Conservation (phyloP, 2,329 filamentous ascomycete genomes). For the Helotiales sp. region DNA sequence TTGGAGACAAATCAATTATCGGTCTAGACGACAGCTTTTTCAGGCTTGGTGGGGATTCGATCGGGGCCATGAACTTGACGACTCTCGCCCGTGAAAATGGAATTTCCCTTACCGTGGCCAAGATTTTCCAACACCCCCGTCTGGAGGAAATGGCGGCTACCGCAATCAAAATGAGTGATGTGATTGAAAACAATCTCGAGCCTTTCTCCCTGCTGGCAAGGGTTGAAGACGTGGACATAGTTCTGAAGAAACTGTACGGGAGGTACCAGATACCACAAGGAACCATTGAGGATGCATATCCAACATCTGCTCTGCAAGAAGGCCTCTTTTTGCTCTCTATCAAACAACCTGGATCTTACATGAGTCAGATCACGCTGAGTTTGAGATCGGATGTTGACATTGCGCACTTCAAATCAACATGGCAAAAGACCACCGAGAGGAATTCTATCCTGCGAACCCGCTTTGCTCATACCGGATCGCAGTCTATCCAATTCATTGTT, state of each 20-base stretch:
- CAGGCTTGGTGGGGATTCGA: conserved; percentile 44
- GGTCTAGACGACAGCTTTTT: conserved; percentile 46
- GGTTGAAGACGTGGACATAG: neutral
- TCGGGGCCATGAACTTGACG: conserved; percentile 50
- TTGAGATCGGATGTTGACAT: neutral
- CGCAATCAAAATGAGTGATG: neutral
- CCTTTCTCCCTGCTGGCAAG: conserved; percentile 5
- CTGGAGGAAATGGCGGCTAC: conserved; percentile 1
- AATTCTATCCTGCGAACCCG: conserved; percentile 8
- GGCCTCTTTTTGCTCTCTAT: conserved; percentile 8
- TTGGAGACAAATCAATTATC: conserved; percentile 10
- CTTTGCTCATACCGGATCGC: neutral
- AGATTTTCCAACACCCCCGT: neutral
- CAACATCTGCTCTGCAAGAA: conserved; percentile 10
- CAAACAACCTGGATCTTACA: conserved; percentile 3
- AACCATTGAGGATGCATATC: neutral
- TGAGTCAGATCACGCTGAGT: neutral
- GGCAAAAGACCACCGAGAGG: neutral
- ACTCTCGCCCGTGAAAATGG: conserved; percentile 43
- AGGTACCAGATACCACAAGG: neutral
- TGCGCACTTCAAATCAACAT: conserved; percentile 6
- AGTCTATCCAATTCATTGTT: conserved; percentile 1
- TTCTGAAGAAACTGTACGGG: neutral
- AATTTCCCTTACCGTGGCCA: conserved; percentile 28
- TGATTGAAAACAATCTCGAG: neutral